Base-by-base conservation (phyloP, 1,284 basidiomycete genomes). In the Heterobasidion parviporum region DNA sequence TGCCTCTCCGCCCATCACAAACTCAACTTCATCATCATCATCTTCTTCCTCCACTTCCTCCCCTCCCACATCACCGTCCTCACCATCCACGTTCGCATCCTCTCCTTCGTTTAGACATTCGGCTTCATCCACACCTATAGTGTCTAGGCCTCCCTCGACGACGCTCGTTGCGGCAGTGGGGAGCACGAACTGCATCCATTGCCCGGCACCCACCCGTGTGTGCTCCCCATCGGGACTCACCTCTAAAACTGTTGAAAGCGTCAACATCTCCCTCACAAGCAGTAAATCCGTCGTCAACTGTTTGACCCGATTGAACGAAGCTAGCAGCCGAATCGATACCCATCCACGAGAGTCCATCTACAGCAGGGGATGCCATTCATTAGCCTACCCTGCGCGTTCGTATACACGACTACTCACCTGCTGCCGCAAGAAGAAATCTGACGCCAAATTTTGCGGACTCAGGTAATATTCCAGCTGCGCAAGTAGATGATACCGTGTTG, bases 261-360 rank as follows among this genome's bases (percentile, higher is more conserved):
- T 69, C 61, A 96, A 77, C 10, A 89, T 85, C 47, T 93, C 89
- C 54, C 75, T 74, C 38, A 96, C 87, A 49, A 91, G 70, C 41
- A 80, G 70, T 10, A 77, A 62, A 61, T 94, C 87, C 49, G 71
- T 68, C 6, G 91, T 91, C 57, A 94, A 69, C 55, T 76, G 77
- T 64, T 78, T 81, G 57, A 96, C 81, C 46, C 94, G 86, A 64
- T 91, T 92, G 78, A 96, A 97, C 9, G 89, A 89, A 5, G 89
- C 88, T 56, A 97, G 79, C 56, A 92, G 74, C 9, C 79, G 63
- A 47, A 95, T 87, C 18, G 87, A 81, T 55, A 97, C 87, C 92
- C 92, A 97, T 15, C 94, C 94, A 59, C 81, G 76, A 3, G 81
- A 77, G 67, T 96, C 92, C 94, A 97, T 95, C 92, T 96, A 53